A percentile compares a stretch with the other conserved stretches of the same genome.
These are phyloP conservation scores for Saraca asoca DNA, from an alignment of 331 rosid species.

Conservation along the genomic window DNA sequence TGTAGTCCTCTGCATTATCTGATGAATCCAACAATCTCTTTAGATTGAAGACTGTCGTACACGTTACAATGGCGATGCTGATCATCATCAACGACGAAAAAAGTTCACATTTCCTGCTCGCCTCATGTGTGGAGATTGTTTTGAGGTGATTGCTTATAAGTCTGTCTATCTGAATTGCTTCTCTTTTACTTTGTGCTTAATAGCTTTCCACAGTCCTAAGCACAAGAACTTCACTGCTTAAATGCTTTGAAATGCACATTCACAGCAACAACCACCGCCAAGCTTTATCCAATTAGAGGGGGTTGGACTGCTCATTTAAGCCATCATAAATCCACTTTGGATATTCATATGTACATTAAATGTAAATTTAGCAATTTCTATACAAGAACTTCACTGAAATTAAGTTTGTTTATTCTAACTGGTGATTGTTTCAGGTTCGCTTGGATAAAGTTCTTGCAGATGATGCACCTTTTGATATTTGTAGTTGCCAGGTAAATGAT, in stretches of 20 bases:
- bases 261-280: too few species aligned
- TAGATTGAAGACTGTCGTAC: conserved; percentile 98
- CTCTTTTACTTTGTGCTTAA: conserved; percentile 20
- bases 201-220: background rate
- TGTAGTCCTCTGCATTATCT: conserved; percentile 35
- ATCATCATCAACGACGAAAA: conserved; percentile 88
- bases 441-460: conserved; percentile 81
- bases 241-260: conserved; percentile 15
- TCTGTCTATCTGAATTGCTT: conserved; percentile 1
- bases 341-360: conserved; percentile 2
- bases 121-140: conserved; percentile 96
- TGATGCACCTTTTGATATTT: conserved; percentile 47
- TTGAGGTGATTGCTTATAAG: conserved; percentile 60
- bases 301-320: background rate
- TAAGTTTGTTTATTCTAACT: conserved; percentile 4
- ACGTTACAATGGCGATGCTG: conserved; percentile 96
- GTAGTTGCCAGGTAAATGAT: conserved; percentile 35
- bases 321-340: conserved; percentile 2
- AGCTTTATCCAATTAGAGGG: too few species aligned
- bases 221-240: background rate
- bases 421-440: conserved; percentile 58
- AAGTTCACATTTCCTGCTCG: conserved; percentile 95
- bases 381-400: conserved; percentile 19
- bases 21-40: conserved; percentile 32
- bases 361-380: too few species aligned